Conservation (phyloP, 2,329 filamentous ascomycete genomes). For the Xylaria sp. region DNA sequence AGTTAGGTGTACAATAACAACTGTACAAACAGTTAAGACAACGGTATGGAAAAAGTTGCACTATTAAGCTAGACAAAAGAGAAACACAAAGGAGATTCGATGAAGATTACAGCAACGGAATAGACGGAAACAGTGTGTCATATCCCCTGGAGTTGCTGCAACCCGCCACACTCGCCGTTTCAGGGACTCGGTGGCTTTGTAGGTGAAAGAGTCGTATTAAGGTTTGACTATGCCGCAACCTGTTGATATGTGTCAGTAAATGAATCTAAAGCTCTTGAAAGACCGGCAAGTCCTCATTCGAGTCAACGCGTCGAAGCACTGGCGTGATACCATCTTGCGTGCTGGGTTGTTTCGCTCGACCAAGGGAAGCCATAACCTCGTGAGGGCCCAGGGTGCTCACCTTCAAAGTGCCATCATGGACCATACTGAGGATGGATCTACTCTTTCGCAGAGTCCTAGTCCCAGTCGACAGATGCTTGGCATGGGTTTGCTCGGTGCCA, state of each 20-base stretch:
- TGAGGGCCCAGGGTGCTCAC: constrained; percentile 1
- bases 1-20: background rate
- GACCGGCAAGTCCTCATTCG: constrained; percentile 1
- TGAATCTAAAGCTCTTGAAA: constrained; percentile 4
- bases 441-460: background rate
- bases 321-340: background rate
- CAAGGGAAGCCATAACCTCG: background rate
- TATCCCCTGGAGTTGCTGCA: background rate
- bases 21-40: background rate
- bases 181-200: background rate
- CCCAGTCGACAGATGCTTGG: background rate
- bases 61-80: background rate
- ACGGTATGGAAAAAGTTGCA: background rate
- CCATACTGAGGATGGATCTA: constrained; percentile 1
- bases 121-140: background rate
- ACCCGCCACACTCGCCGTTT: background rate
- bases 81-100: background rate
- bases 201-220: background rate
- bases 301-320: background rate
- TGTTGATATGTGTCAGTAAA: background rate
- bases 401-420: constrained; percentile 13
- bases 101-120: background rate
- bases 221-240: background rate
- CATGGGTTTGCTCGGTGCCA: background rate
- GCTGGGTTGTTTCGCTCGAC: background rate